Percentiles rank a stretch among this genome's conserved stretches.
phyloP scores from a whole-genome alignment of 495 filamentous ascomycete genomes.

The Sporormia fimetaria region DNA sequence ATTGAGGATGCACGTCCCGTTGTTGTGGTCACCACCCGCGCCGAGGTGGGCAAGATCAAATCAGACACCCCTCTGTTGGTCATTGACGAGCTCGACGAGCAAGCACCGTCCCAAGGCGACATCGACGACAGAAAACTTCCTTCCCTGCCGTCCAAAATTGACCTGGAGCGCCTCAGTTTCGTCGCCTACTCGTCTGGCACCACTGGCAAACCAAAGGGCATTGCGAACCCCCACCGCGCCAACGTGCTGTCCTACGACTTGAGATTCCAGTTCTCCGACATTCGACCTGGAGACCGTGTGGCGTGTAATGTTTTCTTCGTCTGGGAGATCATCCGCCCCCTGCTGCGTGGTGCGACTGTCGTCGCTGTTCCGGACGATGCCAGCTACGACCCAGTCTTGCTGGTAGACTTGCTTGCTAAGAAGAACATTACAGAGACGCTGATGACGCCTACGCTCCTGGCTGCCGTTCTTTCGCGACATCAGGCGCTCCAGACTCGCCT shows the following conservation, averaged over 20 bases:
- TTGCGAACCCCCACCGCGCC: slow-evolving; percentile 55
- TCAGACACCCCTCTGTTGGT: slow-evolving; percentile 43
- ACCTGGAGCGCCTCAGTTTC: slow-evolving; percentile 54
- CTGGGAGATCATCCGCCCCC: slow-evolving; percentile 60
- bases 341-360: slow-evolving; percentile 57
- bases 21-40: slow-evolving; percentile 48
- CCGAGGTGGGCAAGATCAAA: slow-evolving; percentile 46
- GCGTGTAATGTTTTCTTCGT: slow-evolving; percentile 67
- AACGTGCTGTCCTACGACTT: slow-evolving; percentile 54
- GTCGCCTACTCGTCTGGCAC: slow-evolving; percentile 53
- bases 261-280: slow-evolving; percentile 50
- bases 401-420: slow-evolving; percentile 50
- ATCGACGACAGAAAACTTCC: slow-evolving; percentile 32
- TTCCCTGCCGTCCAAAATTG: slow-evolving; percentile 43
- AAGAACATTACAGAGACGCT: slow-evolving; percentile 55
- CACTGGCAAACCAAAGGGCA: slow-evolving; percentile 59
- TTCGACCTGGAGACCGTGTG: slow-evolving; percentile 52
- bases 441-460: slow-evolving; percentile 61
- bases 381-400: slow-evolving; percentile 54
- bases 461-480: slow-evolving; percentile 50
- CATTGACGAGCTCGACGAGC: slow-evolving; percentile 39
- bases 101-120: slow-evolving; percentile 23
- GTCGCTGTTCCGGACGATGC: slow-evolving; percentile 54
- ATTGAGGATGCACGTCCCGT: slow-evolving; percentile 52
- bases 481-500: slow-evolving; percentile 45